These are phyloP conservation scores for Dicorynia guianensis DNA, from an alignment of 306 rosid species.

Conservation along the genomic window DNA sequence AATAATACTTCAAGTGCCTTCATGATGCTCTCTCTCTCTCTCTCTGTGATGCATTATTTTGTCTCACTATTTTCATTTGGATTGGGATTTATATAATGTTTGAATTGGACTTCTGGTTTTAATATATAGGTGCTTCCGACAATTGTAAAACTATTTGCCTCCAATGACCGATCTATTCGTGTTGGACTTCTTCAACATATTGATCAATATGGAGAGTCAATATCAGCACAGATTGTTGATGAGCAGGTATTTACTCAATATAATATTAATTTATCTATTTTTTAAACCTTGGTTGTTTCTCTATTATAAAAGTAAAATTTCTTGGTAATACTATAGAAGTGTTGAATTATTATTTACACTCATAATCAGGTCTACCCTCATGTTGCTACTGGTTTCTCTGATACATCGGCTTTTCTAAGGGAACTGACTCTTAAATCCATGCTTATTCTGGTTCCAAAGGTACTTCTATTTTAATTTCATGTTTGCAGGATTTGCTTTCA, in stretches of 20 bases:
- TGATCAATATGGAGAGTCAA: constrained; percentile 92
- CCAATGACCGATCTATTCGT: constrained; percentile 95
- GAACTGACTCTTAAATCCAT: constrained; percentile 96
- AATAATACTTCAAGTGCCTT: constrained; percentile 31
- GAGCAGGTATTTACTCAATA: constrained; percentile 72
- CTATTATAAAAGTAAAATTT: background rate
- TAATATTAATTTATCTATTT: constrained; percentile 21
- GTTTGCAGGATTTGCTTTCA: constrained; percentile 13
- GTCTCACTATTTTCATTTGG: constrained; percentile 12
- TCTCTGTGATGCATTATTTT: background rate
- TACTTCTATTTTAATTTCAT: constrained; percentile 37
- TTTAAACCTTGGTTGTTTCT: constrained; percentile 4
- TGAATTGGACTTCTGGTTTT: constrained; percentile 37
- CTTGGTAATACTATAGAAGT: constrained; percentile 25
- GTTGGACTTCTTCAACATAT: constrained; percentile 94
- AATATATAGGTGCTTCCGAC: constrained; percentile 80
- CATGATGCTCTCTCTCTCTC: constrained; percentile 3
- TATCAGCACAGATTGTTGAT: constrained; percentile 86
- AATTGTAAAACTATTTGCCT: constrained; percentile 85
- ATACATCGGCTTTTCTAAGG: constrained; percentile 95
- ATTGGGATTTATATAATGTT: constrained; percentile 33
- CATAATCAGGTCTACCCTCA: constrained; percentile 88
- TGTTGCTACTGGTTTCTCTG: constrained; percentile 93
- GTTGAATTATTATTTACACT: constrained; percentile 43
- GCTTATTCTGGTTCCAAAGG: constrained; percentile 95